phyloP scores from a whole-genome alignment of 2,329 filamentous ascomycete genomes.

The Epichloe aotearoae region DNA sequence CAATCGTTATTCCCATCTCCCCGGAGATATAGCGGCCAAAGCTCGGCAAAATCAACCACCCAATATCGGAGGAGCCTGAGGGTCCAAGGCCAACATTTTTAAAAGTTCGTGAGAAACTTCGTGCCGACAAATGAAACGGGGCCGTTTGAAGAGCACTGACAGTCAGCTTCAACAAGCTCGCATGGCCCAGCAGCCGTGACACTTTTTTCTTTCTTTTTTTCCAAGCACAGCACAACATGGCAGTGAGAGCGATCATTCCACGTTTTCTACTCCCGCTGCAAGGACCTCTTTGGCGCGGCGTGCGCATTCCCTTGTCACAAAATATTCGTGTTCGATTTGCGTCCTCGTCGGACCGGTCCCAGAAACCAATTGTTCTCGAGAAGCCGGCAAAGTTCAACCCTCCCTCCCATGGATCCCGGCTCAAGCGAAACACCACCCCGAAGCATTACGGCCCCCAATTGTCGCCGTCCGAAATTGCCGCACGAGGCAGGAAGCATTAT shows the following conservation, averaged over 20 bases:
- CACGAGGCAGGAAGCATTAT: constrained; percentile 60
- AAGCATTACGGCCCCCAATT: constrained; percentile 64
- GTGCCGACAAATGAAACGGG: no score
- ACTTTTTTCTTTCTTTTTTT: background rate
- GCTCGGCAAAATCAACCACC: constrained; percentile 7
- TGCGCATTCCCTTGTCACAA: constrained; percentile 22
- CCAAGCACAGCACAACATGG: constrained; percentile 19
- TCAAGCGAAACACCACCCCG: constrained; percentile 41
- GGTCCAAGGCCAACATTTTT: constrained; percentile 3
- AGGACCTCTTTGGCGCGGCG: constrained; percentile 39
- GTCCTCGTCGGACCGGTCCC: constrained; percentile 14
- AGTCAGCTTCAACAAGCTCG: background rate
- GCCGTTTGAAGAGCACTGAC: background rate
- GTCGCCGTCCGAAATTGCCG: constrained; percentile 48
- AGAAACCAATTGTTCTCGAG: constrained; percentile 59
- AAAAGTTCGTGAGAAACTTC: background rate
- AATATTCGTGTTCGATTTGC: constrained; percentile 23
- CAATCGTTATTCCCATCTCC: background rate
- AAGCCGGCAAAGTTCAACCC: constrained; percentile 85
- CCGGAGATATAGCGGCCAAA: constrained; percentile 5
- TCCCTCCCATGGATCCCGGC: constrained; percentile 70
- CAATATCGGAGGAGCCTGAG: constrained; percentile 1
- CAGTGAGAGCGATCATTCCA: constrained; percentile 43
- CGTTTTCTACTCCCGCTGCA: constrained; percentile 55
- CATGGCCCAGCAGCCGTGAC: background rate